Evolutionary conservation across 202 grass and related monocot genomes (phyloP).

Genomic region (Cymbopogon flexuosus): DNA sequence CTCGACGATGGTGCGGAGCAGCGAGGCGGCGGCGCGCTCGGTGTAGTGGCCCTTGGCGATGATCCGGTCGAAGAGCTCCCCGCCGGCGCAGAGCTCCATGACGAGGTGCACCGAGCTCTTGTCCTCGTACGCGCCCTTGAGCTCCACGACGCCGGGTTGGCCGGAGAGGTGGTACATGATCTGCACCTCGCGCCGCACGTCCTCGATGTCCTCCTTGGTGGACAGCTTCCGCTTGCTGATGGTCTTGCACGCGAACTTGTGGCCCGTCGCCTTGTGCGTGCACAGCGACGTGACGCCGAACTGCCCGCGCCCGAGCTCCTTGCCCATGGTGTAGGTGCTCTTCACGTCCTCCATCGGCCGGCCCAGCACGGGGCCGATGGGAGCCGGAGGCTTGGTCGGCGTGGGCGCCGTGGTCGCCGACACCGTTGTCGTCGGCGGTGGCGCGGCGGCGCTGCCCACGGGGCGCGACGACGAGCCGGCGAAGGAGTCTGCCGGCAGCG

Average conservation of each 20-base stretch:
- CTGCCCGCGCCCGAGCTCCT: constrained; percentile 64
- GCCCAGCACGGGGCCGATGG: constrained; percentile 50
- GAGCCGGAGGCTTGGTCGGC: constrained; percentile 6
- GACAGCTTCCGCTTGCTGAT: constrained; percentile 68
- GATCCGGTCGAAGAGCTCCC: constrained; percentile 77
- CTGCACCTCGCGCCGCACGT: constrained; percentile 66
- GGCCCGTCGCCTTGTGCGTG: constrained; percentile 56
- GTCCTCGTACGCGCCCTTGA: constrained; percentile 70
- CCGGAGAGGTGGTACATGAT: constrained; percentile 75
- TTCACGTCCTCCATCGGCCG: constrained; percentile 62
- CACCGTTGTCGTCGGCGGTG: no score
- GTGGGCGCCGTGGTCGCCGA: constrained; percentile 4
- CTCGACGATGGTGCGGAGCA: constrained; percentile 66
- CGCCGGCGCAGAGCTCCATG: constrained; percentile 91
- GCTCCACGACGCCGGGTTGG: constrained; percentile 54
- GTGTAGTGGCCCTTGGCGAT: constrained; percentile 76
- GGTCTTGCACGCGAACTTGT: constrained; percentile 61
- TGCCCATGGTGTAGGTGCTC: constrained; percentile 41
- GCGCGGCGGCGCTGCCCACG: not conserved
- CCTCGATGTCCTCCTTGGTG: constrained; percentile 69
- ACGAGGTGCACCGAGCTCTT: constrained; percentile 68
- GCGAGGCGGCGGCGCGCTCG: constrained; percentile 56
- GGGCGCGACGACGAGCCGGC: constrained; percentile 12
- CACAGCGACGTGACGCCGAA: constrained; percentile 66
- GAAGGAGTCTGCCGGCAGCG: not conserved